Base-by-base conservation (phyloP, 148 eudicot species). In the Suaeda aralocaspica region DNA sequence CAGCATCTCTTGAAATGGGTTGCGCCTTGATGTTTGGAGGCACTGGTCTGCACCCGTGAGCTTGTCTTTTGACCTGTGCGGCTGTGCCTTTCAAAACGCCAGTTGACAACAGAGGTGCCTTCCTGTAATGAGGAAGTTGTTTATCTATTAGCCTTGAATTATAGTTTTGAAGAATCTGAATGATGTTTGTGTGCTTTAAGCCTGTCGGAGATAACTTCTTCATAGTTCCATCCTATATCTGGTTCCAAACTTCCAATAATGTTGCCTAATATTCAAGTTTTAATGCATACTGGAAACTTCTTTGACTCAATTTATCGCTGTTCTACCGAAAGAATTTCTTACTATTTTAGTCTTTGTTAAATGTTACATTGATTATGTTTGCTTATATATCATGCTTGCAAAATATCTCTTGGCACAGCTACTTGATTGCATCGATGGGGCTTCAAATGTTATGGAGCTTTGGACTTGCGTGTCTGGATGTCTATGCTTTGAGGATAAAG, bases 371-470 rank as follows among this genome's bases (percentile, higher is more conserved):
- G 9, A 58, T 6, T 67, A 4, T 63, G 4, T 28, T 59, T 15
- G 14, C 19, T 59, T 36, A n/a, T 30, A 11, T 71, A 14, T 11
- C 45, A 42, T 62, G 41, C 74, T 73, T 34, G 69, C 28, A 3
- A 21, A 16, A 39, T 45, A 18, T 12, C 24, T 66, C 67, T 71
- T 57, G 44, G 60, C 82, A 75, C 87, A 92, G 98, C 86, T 92
- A 88, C 79, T 79, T 92, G 78, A 84, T 90, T 75, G 98, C 96
- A 58, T 85, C 98, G 53, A 92, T 92, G 98, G 98, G 96, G 42
- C 90, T 92, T 67, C 92, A 90, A 80, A 82, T 88, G 55, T 67
- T 88, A 72, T 92, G 98, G 98, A 90, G 98, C 85, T 90, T 90
- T 72, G 87, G 87, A 57, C 98, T 90, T 72, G 94, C 91, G 2